These are phyloP conservation scores for Neotropicomus parvogracilis DNA, from an alignment of 1,284 basidiomycete species.

Conservation along the genomic window DNA sequence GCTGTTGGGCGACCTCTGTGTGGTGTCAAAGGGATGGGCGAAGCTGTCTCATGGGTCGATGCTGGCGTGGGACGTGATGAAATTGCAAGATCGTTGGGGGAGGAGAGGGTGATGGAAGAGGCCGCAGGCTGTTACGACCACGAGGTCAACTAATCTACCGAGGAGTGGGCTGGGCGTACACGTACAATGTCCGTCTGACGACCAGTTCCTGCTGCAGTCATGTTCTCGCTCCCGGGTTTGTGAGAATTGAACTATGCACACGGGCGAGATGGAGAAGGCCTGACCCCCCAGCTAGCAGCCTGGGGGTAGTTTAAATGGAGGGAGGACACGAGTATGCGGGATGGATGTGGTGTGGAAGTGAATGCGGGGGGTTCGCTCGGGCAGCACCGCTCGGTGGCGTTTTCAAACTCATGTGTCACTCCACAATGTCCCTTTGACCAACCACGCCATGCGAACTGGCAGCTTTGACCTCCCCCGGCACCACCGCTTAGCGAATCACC, in stretches of 20 bases:
- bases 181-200: conserved; percentile 22
- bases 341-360: conserved; percentile 2
- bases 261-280: conserved; percentile 5
- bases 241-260: conserved; percentile 1
- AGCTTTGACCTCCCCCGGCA: too few relatives aligned
- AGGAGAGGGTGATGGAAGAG: conserved; percentile 8
- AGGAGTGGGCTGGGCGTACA: background rate
- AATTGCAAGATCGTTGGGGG: conserved; percentile 9
- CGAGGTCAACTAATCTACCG: conserved; percentile 14
- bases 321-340: background rate
- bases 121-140: conserved; percentile 12
- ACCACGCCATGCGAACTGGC: too few relatives aligned
- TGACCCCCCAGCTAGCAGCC: conserved; percentile 5
- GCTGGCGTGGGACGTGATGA: conserved; percentile 16
- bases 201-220: conserved; percentile 14
- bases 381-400: conserved; percentile 12
- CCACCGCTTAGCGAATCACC: too few relatives aligned
- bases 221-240: conserved; percentile 10
- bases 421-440: too few relatives aligned
- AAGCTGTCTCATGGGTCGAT: conserved; percentile 3
- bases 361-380: conserved; percentile 11
- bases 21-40: conserved; percentile 36
- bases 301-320: conserved; percentile 2
- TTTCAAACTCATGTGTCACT: too few relatives aligned
- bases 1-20: conserved; percentile 35